phyloP scores from a whole-genome alignment of 208 protist genomes.

The Leishmania turanica region DNA sequence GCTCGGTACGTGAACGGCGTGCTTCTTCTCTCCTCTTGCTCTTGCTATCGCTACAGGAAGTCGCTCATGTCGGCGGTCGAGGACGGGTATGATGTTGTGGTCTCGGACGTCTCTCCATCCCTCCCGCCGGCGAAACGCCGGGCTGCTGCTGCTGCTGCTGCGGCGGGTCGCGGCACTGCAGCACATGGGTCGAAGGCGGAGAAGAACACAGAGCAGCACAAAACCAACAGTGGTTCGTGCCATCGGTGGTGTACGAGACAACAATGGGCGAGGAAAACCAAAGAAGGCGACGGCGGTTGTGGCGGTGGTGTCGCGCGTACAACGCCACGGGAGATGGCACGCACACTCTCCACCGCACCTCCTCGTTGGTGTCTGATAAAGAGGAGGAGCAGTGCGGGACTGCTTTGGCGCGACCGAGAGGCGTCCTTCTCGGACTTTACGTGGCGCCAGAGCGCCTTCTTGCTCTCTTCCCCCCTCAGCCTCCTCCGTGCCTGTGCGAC shows the following conservation, averaged over 20 bases:
- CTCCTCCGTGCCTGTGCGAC: background rate
- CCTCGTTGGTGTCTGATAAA: background rate
- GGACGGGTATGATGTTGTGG: background rate
- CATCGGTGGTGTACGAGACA: background rate
- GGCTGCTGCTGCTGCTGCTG: background rate
- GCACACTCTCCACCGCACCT: background rate
- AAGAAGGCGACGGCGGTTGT: background rate
- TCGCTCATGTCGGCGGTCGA: background rate
- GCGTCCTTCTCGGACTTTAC: background rate
- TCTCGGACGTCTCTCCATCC: background rate
- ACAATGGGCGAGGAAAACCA: background rate
- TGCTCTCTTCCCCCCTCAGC: background rate
- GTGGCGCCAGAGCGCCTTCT: background rate
- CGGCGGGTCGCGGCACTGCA: background rate
- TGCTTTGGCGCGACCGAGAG: background rate
- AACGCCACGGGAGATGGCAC: background rate
- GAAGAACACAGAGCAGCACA: background rate
- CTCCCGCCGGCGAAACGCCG: background rate
- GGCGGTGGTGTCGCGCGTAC: background rate
- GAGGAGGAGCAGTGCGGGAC: background rate
- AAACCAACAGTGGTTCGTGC: background rate
- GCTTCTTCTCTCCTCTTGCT: constrained; percentile 5
- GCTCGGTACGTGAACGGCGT: background rate
- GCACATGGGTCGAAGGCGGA: background rate
- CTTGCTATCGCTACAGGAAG: background rate